A percentile compares a stretch with the other conserved stretches of the same genome.
These are phyloP conservation scores for Pyricularia sp. DNA, from an alignment of 2,329 filamentous ascomycete genomes.

Conservation along the genomic window DNA sequence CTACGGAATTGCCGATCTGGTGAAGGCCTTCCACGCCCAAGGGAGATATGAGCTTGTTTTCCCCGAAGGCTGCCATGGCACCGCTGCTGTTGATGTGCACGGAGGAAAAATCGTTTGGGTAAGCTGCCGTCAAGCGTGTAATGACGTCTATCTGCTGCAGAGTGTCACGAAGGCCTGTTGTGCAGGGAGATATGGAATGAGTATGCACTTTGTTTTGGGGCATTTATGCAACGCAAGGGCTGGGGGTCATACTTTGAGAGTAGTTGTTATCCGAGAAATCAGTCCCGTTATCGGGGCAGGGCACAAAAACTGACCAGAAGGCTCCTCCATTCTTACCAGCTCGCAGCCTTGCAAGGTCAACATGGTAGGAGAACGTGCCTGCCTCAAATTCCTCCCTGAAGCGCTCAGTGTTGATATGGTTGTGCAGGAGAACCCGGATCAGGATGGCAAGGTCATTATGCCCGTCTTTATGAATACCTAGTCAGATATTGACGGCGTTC, in stretches of 20 bases:
- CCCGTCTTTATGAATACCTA: conserved; percentile 49
- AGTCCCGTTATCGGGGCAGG: conserved; percentile 62
- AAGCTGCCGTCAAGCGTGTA: conserved; percentile 50
- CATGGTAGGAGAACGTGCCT: conserved; percentile 59
- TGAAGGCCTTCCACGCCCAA: conserved; percentile 82
- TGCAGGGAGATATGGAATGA: neutral
- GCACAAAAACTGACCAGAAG: conserved; percentile 87
- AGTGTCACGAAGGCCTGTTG: conserved; percentile 12
- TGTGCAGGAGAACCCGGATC: conserved; percentile 57
- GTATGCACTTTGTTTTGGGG: too few species aligned
- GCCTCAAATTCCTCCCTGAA: conserved; percentile 70
- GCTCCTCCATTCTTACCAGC: conserved; percentile 68
- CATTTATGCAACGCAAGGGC: neutral
- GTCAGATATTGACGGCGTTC: neutral
- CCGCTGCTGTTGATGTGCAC: conserved; percentile 44
- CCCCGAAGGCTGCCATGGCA: conserved; percentile 50
- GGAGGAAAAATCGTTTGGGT: conserved; percentile 61
- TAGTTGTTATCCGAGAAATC: conserved; percentile 71
- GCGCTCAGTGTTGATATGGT: conserved; percentile 65
- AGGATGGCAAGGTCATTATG: conserved; percentile 81
- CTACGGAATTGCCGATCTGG: conserved; percentile 79
- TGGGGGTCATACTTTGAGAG: conserved; percentile 44
- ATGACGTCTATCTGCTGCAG: conserved; percentile 31
- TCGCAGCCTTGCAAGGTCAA: conserved; percentile 69
- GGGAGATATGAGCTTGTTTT: conserved; percentile 63